Base-by-base conservation (phyloP, 805 yeast genomes). In the Blastobotrys attinorum region DNA sequence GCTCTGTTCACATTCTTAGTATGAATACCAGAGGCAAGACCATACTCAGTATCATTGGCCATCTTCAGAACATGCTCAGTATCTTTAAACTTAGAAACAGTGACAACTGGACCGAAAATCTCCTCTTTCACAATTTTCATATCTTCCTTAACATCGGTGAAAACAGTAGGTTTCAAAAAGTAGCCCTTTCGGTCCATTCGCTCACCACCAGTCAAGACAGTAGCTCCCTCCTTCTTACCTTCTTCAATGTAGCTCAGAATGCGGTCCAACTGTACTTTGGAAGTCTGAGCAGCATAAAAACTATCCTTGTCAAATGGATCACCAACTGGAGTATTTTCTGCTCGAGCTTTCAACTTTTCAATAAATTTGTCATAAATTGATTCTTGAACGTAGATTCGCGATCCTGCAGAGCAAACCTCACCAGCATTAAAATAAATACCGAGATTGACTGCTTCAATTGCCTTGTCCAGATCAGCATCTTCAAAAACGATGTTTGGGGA, bases 381-480 rank as follows among this genome's bases (percentile, higher is more conserved):
- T 51, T 83, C 90, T 65, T 90, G 96, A 46, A 88, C 82, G 62
- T 84, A 83, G 48, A 89, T 69, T 69, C 97, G 79, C 36, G 97
- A 88, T 53, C 95, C 92, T 21, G 96, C 96, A 57, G 89, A 82
- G 68, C 97, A 89, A 41, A 88, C 94, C 71, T 89, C 96, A 67
- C 97, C 97, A 59, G 89, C 79, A 72, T 90, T 90, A 75, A 76
- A 85, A 73, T 83, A 84, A 57, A 88, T 85, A 63, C 96, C 96
- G 43, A 75, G 62, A 39, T 84, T 72, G 51, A 86, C 79, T 70
- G 77, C 75, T 50, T 79, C 72, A 38, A 85, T 81, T 43, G 96
- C 86, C 56, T 72, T 71, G 37, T 82, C 81, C 43, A 89, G 60
- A 63, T 89, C 79, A 39, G 94, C 90, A 60, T 89, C 97, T 55